phyloP scores from a whole-genome alignment of 352 stramenopile species.

The Phytophthora aleatoria region DNA sequence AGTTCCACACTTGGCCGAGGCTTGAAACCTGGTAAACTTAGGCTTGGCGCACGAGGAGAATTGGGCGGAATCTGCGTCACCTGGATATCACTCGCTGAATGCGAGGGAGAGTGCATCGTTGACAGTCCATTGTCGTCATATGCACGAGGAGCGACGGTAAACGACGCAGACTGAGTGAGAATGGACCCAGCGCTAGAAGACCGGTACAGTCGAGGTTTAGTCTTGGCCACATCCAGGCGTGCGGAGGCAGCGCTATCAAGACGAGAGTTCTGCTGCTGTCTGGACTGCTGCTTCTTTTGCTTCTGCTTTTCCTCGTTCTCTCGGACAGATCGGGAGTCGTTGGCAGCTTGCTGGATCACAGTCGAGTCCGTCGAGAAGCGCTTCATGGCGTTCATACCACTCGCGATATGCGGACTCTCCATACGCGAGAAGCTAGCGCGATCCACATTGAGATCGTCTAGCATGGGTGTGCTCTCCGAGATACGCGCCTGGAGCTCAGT shows the following conservation, averaged over 20 bases:
- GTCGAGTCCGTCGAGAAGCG: slow-evolving; percentile 69
- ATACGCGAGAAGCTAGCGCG: slow-evolving; percentile 40
- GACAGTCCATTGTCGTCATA: slow-evolving; percentile 55
- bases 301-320: slow-evolving; percentile 53
- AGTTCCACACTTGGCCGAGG: slow-evolving; percentile 69
- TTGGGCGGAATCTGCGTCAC: slow-evolving; percentile 9
- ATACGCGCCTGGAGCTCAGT: slow-evolving; percentile 35
- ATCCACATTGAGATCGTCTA: slow-evolving; percentile 44
- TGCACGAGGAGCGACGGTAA: slow-evolving; percentile 27
- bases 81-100: slow-evolving; percentile 27
- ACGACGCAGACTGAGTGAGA: slow-evolving; percentile 43
- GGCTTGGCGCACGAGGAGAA: slow-evolving; percentile 49
- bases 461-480: slow-evolving; percentile 45
- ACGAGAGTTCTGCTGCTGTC: slow-evolving; percentile 44
- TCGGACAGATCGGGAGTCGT: slow-evolving; percentile 49
- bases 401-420: slow-evolving; percentile 34
- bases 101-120: slow-evolving; percentile 36
- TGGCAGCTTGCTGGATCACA: slow-evolving; percentile 60
- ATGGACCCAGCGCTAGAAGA: slow-evolving; percentile 77
- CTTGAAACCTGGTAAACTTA: slow-evolving; percentile 75
- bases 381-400: slow-evolving; percentile 60
- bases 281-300: slow-evolving; percentile 29
- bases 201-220: slow-evolving; percentile 42
- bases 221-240: slow-evolving; percentile 31
- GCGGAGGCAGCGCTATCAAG: slow-evolving; percentile 42